A percentile compares a stretch with the other conserved stretches of the same genome.
Evolutionary conservation across 495 filamentous ascomycete species (phyloP).

Genomic region (Neurospora tetrasperma): DNA sequence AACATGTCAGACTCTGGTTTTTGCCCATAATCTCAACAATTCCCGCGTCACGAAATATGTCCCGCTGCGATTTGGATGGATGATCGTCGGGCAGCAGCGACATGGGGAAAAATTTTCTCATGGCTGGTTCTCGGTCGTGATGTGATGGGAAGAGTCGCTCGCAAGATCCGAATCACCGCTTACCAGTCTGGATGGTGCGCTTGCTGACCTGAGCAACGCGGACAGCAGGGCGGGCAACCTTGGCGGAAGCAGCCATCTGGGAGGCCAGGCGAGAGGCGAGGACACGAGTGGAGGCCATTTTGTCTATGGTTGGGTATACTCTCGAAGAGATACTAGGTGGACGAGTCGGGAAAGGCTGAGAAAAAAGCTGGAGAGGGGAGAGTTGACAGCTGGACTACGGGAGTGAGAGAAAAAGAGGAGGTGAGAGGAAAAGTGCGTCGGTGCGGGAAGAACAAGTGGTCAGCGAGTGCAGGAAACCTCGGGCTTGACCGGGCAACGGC

Average conservation of each 20-base stretch:
- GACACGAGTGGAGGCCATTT: constrained; percentile 66
- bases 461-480: constrained; percentile 23
- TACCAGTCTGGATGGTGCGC: constrained; percentile 53
- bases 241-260: constrained; percentile 52
- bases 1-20: constrained; percentile 18
- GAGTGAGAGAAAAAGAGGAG: constrained; percentile 31
- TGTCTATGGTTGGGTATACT: constrained; percentile 26
- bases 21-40: constrained; percentile 1
- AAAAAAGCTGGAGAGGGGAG: constrained; percentile 29
- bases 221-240: constrained; percentile 61
- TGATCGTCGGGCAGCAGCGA: not conserved
- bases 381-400: constrained; percentile 30
- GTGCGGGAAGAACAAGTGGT: constrained; percentile 22
- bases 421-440: constrained; percentile 20
- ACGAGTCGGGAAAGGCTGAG: constrained; percentile 21
- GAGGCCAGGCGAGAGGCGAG: constrained; percentile 55
- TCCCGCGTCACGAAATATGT: constrained; percentile 1
- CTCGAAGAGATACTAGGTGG: constrained; percentile 1
- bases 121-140: not conserved
- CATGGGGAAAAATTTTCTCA: not conserved
- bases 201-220: constrained; percentile 53
- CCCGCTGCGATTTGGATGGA: not conserved
- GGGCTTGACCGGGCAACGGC: constrained; percentile 30
- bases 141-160: not conserved
- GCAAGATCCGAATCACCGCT: constrained; percentile 13